Evolutionary conservation across 345 rosid species (phyloP), one percentile per base, ranked within the genome.

Genomic region (Citrus australasica): DNA sequence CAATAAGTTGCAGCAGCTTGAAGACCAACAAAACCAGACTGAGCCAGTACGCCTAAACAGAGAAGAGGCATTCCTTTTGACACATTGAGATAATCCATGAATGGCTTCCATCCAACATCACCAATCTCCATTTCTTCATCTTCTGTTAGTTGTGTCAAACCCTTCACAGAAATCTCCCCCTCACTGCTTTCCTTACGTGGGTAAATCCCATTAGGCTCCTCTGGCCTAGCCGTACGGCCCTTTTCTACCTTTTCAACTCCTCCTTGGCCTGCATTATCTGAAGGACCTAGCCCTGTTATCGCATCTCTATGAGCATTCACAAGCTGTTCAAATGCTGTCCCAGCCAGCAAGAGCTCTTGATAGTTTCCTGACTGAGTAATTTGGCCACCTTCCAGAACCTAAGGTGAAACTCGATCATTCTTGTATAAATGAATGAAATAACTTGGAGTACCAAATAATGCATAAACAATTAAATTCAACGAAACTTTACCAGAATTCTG

Each of bases 241-340:
- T 75, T n/a, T 61, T 78, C 74, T 37, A 5, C 21, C 61, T 75
- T 78, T 30, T 1, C 72, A 71, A 77, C 62, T 66, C 80, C 84
- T 58, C 46, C 78, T 0, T 37, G 33, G 69, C 79, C 71, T 85
- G 82, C 86, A 66, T 70, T 37, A 37, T 80, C 79, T 4, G 81
- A 77, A 61, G 87, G 78, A 71, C 80, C 87, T 76, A 85, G 76
- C 61, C 68, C 86, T 63, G 92, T 82, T 65, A 90, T 73, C 71
- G 86, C 83, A 73, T 88, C 92, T 71, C 78, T 87, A 37, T 92
- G 97, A 80, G 98, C 98, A 77, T 86, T 90, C 76, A 93, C 97
- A 28, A 93, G 91, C 69, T 84, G 86, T 48, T 92, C 88, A 40
- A 93, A 93, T 69, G 92, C 86, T 14, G 92, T 79, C 70, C 92